Percentiles rank a stretch among this genome's conserved stretches.
Conservation (phyloP, 2,329 filamentous ascomycete genomes). For the Xylariaceae sp. region DNA sequence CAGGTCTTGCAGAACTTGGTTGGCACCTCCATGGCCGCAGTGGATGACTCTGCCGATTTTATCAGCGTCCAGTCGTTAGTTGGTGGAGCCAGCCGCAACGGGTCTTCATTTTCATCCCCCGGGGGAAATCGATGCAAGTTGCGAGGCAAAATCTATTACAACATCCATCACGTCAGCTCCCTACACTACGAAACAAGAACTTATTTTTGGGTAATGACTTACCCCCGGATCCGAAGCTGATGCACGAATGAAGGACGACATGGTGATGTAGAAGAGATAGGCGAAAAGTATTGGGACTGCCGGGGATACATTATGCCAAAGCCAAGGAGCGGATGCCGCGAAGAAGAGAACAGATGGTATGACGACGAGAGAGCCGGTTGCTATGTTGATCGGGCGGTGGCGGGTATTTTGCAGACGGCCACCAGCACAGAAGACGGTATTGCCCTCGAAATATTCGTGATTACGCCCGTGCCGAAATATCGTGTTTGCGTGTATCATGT, state of each 20-base stretch:
- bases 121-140: conserved; percentile 89
- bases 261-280: conserved; percentile 84
- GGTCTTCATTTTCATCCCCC: conserved; percentile 70
- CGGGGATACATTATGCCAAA: conserved; percentile 83
- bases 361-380: conserved; percentile 75
- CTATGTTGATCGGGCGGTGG: conserved; percentile 83
- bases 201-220: conserved; percentile 39
- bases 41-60: conserved; percentile 68
- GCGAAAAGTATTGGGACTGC: conserved; percentile 86
- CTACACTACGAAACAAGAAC: not conserved
- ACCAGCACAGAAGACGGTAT: conserved; percentile 83
- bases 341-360: conserved; percentile 81
- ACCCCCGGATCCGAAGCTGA: conserved; percentile 90
- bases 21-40: conserved; percentile 93
- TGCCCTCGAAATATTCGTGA: conserved; percentile 90
- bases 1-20: conserved; percentile 98
- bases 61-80: conserved; percentile 94
- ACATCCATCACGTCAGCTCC: conserved; percentile 5
- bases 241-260: conserved; percentile 92
- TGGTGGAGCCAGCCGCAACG: conserved; percentile 73
- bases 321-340: conserved; percentile 74
- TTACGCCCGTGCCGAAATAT: conserved; percentile 60
- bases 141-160: conserved; percentile 76
- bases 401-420: conserved; percentile 85
- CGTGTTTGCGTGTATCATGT: conserved; percentile 27